Evolutionary conservation across 768 basidiomycete genomes (phyloP).

Genomic region (Flagelloscypha sp.): DNA sequence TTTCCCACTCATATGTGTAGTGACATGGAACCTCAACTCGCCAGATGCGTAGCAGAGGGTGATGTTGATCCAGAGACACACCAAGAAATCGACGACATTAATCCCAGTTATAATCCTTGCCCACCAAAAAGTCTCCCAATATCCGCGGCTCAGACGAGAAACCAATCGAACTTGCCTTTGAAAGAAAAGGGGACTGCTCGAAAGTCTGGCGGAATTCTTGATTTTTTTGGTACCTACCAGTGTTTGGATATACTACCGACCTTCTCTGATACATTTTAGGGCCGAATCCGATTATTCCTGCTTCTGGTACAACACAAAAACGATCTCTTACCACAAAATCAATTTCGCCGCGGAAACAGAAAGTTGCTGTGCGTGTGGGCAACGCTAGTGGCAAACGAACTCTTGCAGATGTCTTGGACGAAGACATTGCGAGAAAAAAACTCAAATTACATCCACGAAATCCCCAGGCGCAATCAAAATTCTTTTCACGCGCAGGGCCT

Average conservation of each 20-base stretch:
- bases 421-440: constrained; percentile 46
- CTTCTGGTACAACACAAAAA: constrained; percentile 11
- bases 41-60: constrained; percentile 59
- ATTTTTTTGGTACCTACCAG: constrained; percentile 57
- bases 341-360: constrained; percentile 17
- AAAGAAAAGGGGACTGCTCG: constrained; percentile 43
- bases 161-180: too few species aligned
- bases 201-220: constrained; percentile 36
- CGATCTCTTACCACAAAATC: constrained; percentile 12
- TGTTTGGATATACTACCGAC: not conserved
- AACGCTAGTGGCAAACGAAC: constrained; percentile 72
- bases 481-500: constrained; percentile 20
- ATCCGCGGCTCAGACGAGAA: too few species aligned
- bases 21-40: constrained; percentile 53
- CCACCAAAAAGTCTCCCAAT: constrained; percentile 33
- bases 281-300: constrained; percentile 33
- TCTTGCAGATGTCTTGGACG: constrained; percentile 61
- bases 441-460: constrained; percentile 29
- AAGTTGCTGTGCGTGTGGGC: constrained; percentile 26
- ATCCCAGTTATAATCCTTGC: constrained; percentile 53
- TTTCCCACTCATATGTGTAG: constrained; percentile 28
- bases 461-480: constrained; percentile 27
- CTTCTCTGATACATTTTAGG: constrained; percentile 18
- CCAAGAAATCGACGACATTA: constrained; percentile 70
- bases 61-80: constrained; percentile 63